Percentiles rank a stretch among this genome's conserved stretches.
phyloP scores from a whole-genome alignment of 768 basidiomycete genomes.

The Russula earlei region DNA sequence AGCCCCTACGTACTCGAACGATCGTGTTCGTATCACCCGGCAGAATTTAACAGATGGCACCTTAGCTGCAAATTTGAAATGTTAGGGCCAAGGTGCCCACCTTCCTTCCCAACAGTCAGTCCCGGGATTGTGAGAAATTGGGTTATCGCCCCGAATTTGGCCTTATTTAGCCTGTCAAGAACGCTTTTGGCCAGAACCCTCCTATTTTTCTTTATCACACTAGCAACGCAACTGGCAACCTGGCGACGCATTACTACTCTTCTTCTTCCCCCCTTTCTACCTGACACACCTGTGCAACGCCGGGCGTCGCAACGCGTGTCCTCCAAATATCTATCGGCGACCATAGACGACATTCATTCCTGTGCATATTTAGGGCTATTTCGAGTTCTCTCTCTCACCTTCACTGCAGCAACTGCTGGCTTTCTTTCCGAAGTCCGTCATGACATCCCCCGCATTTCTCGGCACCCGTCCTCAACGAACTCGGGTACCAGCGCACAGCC shows the following conservation, averaged over 20 bases:
- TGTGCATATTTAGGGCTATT: background rate
- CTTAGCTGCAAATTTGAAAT: no score
- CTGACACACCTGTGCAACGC: slow-evolving; percentile 1
- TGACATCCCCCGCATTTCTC: background rate
- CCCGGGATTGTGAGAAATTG: no score
- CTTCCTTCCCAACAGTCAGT: no score
- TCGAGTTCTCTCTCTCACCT: background rate
- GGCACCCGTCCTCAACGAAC: slow-evolving; percentile 1
- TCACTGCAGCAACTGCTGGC: background rate
- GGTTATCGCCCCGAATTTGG: background rate
- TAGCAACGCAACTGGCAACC: background rate
- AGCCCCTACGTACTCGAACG: no score
- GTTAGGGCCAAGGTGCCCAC: no score
- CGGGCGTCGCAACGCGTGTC: slow-evolving; percentile 1
- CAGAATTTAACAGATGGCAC: no score
- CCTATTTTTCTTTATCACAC: background rate
- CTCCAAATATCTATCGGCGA: background rate
- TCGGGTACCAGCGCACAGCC: slow-evolving; percentile 18
- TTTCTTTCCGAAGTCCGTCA: background rate
- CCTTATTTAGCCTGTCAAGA: slow-evolving; percentile 1
- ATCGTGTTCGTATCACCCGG: no score
- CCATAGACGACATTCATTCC: background rate
- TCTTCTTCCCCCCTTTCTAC: background rate
- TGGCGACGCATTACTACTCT: background rate
- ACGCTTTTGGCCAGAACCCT: background rate